Conservation (phyloP, 306 rosid genomes). For the Leucaena leucocephala region DNA sequence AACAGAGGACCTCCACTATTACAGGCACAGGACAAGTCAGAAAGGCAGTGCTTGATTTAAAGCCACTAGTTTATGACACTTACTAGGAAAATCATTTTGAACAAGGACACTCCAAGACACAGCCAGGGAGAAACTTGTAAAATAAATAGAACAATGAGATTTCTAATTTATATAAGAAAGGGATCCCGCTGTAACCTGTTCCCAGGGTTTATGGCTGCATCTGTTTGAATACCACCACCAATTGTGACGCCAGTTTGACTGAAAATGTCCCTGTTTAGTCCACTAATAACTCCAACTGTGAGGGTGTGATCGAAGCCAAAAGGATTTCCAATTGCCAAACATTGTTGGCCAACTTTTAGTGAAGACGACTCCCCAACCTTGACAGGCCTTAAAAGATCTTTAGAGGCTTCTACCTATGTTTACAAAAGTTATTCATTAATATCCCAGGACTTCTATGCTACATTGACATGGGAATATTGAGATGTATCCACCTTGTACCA, state of each 20-base stretch:
- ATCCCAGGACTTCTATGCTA: slow-evolving; percentile 2
- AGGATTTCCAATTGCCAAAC: slow-evolving; percentile 98
- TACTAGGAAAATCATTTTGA: slow-evolving; percentile 10
- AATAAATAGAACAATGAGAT: slow-evolving; percentile 13
- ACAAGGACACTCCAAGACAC: slow-evolving; percentile 18
- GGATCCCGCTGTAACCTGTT: slow-evolving; percentile 62
- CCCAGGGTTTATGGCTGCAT: slow-evolving; percentile 97
- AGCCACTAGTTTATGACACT: not conserved
- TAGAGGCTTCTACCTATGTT: slow-evolving; percentile 81
- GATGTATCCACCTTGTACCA: slow-evolving; percentile 6
- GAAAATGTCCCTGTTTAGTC: slow-evolving; percentile 84
- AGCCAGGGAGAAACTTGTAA: slow-evolving; percentile 7
- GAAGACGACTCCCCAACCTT: slow-evolving; percentile 74
- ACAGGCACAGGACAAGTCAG: slow-evolving; percentile 42
- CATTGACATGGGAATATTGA: slow-evolving; percentile 12
- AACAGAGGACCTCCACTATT: slow-evolving; percentile 92
- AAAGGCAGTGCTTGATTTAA: slow-evolving; percentile 17
- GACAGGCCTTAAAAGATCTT: slow-evolving; percentile 77
- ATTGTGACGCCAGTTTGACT: slow-evolving; percentile 95
- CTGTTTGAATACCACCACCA: slow-evolving; percentile 96
- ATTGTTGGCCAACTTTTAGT: slow-evolving; percentile 90
- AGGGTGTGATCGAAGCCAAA: slow-evolving; percentile 98
- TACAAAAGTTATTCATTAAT: slow-evolving; percentile 26
- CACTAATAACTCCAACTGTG: slow-evolving; percentile 93
- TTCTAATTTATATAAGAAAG: slow-evolving; percentile 24